Evolutionary conservation across 768 basidiomycete species (phyloP).

Genomic region (Kockovaella imperatae): DNA sequence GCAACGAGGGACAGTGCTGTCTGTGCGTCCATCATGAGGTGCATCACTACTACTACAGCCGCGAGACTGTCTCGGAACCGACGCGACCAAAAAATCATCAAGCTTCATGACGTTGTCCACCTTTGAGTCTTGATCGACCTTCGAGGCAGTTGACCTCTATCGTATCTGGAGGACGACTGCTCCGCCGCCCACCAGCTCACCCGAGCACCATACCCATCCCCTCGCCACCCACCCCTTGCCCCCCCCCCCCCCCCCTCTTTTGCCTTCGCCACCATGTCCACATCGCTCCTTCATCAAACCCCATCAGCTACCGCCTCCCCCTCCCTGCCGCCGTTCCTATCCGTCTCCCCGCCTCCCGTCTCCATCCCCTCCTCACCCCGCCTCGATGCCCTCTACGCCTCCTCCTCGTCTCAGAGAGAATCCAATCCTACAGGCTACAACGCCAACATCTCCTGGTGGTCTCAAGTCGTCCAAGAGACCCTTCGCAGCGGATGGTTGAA

Average conservation of each 20-base stretch:
- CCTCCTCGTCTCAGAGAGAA: slow-evolving; percentile 71
- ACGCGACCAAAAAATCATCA: too few relatives aligned
- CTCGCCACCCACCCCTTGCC: too few relatives aligned
- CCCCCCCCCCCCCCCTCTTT: neutral
- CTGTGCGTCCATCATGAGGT: too few relatives aligned
- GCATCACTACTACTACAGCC: too few relatives aligned
- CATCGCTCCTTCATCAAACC: neutral
- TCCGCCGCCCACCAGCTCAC: too few relatives aligned
- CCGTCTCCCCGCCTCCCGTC: slow-evolving; percentile 15
- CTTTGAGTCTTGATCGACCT: too few relatives aligned
- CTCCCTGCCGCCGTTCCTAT: slow-evolving; percentile 14
- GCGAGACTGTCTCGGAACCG: too few relatives aligned
- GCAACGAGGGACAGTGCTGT: too few relatives aligned
- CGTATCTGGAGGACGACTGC: too few relatives aligned
- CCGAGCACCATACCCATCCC: too few relatives aligned
- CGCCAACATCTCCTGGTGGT: slow-evolving; percentile 83
- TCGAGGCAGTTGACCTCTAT: too few relatives aligned
- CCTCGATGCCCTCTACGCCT: slow-evolving; percentile 64
- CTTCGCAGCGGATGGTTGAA: slow-evolving; percentile 25
- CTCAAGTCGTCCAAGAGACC: slow-evolving; percentile 23
- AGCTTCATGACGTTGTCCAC: too few relatives aligned
- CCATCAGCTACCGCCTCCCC: slow-evolving; percentile 1
- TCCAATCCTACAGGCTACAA: slow-evolving; percentile 76
- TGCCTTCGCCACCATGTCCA: neutral
- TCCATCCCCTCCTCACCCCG: slow-evolving; percentile 34